Conservation (phyloP, 139 green algal species). For the Picochlorum sp. region DNA sequence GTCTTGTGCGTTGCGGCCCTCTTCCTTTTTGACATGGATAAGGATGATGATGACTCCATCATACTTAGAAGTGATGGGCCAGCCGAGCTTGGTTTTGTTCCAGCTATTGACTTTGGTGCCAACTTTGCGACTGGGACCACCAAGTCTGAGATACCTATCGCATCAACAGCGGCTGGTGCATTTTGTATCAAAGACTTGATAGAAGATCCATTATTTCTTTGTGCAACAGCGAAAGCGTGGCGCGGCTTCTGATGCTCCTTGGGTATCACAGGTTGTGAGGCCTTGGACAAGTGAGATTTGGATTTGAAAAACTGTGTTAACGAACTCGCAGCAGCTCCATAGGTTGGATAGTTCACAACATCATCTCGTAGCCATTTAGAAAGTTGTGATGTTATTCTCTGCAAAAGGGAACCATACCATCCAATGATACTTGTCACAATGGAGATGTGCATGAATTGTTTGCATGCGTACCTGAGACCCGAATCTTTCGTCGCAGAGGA, state of each 20-base stretch:
- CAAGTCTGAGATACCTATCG: conserved; percentile 11
- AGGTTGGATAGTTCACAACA: conserved; percentile 43
- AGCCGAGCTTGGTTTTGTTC: neutral
- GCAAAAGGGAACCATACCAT: neutral
- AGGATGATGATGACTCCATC: conserved; percentile 6
- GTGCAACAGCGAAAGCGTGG: too few relatives aligned
- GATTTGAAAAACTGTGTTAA: conserved; percentile 74
- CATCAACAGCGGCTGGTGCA: conserved; percentile 17
- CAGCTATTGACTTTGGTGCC: neutral
- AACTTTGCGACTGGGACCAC: conserved; percentile 4
- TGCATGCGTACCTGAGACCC: neutral
- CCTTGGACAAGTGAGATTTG: conserved; percentile 19
- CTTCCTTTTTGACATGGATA: conserved; percentile 8
- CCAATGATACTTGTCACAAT: neutral
- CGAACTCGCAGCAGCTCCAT: conserved; percentile 50
- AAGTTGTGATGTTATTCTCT: conserved; percentile 41
- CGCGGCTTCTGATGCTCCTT: too few relatives aligned
- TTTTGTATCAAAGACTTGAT: conserved; percentile 11
- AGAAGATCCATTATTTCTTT: too few relatives aligned
- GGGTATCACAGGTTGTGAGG: too few relatives aligned
- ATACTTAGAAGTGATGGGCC: neutral
- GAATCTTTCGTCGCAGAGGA: conserved; percentile 79
- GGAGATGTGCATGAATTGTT: too few relatives aligned
- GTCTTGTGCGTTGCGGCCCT: neutral
- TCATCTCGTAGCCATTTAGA: conserved; percentile 65